Conservation (phyloP, 352 stramenopile species). For the Globisporangium lucens region DNA sequence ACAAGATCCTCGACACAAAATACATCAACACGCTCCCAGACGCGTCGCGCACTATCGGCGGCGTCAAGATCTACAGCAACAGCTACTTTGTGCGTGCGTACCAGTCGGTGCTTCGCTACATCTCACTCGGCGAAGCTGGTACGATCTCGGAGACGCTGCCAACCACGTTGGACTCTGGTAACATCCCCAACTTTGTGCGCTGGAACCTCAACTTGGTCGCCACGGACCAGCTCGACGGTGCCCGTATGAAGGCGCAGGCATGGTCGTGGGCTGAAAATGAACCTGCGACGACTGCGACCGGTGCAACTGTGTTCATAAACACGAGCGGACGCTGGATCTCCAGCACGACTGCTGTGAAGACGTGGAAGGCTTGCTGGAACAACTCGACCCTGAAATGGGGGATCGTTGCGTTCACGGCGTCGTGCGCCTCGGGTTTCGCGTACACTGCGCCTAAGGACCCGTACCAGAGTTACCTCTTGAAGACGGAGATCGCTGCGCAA, state of each 20-base stretch:
- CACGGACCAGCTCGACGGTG: constrained; percentile 50
- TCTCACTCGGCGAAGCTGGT: constrained; percentile 35
- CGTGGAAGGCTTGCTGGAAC: constrained; percentile 35
- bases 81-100: constrained; percentile 37
- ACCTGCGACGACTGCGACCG: constrained; percentile 27
- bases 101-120: constrained; percentile 52
- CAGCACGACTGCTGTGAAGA: constrained; percentile 31
- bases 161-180: constrained; percentile 31
- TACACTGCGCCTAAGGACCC: constrained; percentile 8
- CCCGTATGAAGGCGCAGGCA: constrained; percentile 43
- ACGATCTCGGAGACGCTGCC: constrained; percentile 22
- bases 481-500: constrained; percentile 9
- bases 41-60: constrained; percentile 35
- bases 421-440: constrained; percentile 35
- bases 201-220: constrained; percentile 58
- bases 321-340: constrained; percentile 54
- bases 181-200: constrained; percentile 38
- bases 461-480: constrained; percentile 12
- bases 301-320: constrained; percentile 38
- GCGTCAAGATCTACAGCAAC: constrained; percentile 21
- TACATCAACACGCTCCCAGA: constrained; percentile 36
- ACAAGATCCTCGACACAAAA: constrained; percentile 36
- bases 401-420: constrained; percentile 39
- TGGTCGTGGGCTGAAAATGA: constrained; percentile 66
- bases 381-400: constrained; percentile 36